Conservation (phyloP, 495 filamentous ascomycete species). For the Trichoderma parareesei region DNA sequence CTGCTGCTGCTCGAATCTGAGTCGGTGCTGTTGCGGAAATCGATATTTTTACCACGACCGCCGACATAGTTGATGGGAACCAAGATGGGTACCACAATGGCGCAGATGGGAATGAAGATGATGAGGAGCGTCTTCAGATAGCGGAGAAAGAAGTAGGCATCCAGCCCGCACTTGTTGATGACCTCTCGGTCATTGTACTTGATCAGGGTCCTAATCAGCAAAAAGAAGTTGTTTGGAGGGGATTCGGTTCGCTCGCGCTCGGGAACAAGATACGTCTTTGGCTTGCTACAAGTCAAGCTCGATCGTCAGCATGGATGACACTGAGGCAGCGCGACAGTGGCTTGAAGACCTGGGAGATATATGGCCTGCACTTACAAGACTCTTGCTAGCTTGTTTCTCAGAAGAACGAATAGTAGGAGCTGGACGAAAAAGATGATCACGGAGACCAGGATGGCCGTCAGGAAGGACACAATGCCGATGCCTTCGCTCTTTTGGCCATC, state of each 20-base stretch:
- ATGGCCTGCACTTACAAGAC: slow-evolving; percentile 68
- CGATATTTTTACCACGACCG: slow-evolving; percentile 54
- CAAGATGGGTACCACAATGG: slow-evolving; percentile 76
- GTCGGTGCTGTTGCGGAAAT: slow-evolving; percentile 26
- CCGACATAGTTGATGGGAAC: slow-evolving; percentile 72
- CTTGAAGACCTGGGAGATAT: too few species aligned
- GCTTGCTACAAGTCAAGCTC: slow-evolving; percentile 46
- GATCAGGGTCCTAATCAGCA: slow-evolving; percentile 64
- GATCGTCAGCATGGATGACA: slow-evolving; percentile 49
- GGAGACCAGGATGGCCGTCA: slow-evolving; percentile 67
- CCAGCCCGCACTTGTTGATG: slow-evolving; percentile 89
- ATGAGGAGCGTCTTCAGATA: slow-evolving; percentile 90
- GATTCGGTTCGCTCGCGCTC: slow-evolving; percentile 72
- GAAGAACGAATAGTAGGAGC: slow-evolving; percentile 63
- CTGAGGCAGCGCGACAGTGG: slow-evolving; percentile 55
- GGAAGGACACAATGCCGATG: slow-evolving; percentile 55
- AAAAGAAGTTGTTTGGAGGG: slow-evolving; percentile 61
- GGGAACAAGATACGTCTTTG: slow-evolving; percentile 85
- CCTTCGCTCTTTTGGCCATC: slow-evolving; percentile 37
- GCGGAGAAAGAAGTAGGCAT: slow-evolving; percentile 96
- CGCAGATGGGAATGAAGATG: slow-evolving; percentile 76
- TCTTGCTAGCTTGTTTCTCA: slow-evolving; percentile 68
- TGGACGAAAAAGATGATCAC: slow-evolving; percentile 71
- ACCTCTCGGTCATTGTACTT: slow-evolving; percentile 76
- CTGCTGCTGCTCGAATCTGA: slow-evolving; percentile 7